Evolutionary conservation across 73 alveolate species (phyloP).

Genomic region (Symbiodinium natans): DNA sequence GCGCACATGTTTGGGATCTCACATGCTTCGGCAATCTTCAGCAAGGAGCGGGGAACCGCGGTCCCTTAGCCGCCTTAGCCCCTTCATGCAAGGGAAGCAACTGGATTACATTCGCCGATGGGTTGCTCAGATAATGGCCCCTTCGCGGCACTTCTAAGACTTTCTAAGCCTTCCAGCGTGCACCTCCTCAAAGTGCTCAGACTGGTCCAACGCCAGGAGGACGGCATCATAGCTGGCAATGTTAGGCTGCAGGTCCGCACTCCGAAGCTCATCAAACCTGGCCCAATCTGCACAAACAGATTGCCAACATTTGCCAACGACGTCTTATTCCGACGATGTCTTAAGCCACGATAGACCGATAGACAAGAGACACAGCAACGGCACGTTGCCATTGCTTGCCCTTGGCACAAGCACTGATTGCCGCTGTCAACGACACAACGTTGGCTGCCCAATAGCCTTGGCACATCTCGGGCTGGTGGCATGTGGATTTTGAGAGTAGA

Average conservation of each 20-base stretch:
- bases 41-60: too few species aligned
- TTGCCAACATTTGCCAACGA: too few species aligned
- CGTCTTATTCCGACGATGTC: too few species aligned
- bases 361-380: not conserved
- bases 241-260: not conserved
- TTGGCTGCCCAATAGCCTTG: constrained; percentile 10
- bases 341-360: too few species aligned
- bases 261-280: constrained; percentile 53
- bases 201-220: constrained; percentile 13
- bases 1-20: not conserved
- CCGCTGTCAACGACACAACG: constrained; percentile 56
- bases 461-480: not conserved
- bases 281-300: not conserved
- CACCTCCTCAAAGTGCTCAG: constrained; percentile 14
- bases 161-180: too few species aligned
- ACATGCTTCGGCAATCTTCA: not conserved
- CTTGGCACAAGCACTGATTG: constrained; percentile 70
- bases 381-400: constrained; percentile 59
- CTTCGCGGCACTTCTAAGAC: too few species aligned
- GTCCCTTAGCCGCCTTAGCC: too few species aligned
- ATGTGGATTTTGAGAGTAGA: too few species aligned
- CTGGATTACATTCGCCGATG: too few species aligned
- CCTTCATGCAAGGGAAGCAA: too few species aligned
- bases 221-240: constrained; percentile 89
- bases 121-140: too few species aligned